Evolutionary conservation across 768 basidiomycete genomes (phyloP).

Genomic region (Krasilnikovozyma curviuscula): DNA sequence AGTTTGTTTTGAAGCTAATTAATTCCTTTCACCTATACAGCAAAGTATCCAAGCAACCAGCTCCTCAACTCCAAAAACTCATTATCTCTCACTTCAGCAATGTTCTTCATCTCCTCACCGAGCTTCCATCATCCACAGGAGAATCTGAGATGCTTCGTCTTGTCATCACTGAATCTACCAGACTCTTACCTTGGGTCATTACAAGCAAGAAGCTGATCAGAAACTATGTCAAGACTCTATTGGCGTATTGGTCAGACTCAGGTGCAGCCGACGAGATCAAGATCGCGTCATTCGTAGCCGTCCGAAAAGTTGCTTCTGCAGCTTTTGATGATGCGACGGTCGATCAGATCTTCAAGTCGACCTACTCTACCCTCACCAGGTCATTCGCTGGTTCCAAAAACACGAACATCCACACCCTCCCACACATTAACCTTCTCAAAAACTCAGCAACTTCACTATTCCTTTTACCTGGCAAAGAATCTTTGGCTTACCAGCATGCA

Average conservation of each 20-base stretch:
- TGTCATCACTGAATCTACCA: conserved; percentile 64
- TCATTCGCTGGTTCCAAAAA: conserved; percentile 38
- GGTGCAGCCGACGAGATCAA: conserved; percentile 64
- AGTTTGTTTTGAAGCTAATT: conserved; percentile 1
- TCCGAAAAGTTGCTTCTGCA: conserved; percentile 56
- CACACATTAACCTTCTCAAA: conserved; percentile 90
- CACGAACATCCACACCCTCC: conserved; percentile 69
- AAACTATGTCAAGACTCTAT: conserved; percentile 71
- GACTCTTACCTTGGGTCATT: conserved; percentile 72
- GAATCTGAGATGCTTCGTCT: conserved; percentile 30
- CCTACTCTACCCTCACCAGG: neutral
- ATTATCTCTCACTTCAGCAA: conserved; percentile 81
- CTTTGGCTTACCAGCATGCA: conserved; percentile 62
- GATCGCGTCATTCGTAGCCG: conserved; percentile 66
- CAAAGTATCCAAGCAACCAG: conserved; percentile 63
- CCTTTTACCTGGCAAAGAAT: conserved; percentile 52
- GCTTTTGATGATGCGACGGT: conserved; percentile 59
- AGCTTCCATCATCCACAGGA: conserved; percentile 36
- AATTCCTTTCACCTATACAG: conserved; percentile 28
- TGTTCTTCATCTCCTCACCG: conserved; percentile 53
- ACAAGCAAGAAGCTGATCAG: conserved; percentile 68
- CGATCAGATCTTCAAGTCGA: neutral
- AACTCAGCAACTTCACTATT: conserved; percentile 89
- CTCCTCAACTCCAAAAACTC: conserved; percentile 67
- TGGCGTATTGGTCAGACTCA: no score